Percentiles rank a stretch among this genome's conserved stretches.
phyloP scores from a whole-genome alignment of 148 eudicot genomes.

The Nepenthes gracilis region DNA sequence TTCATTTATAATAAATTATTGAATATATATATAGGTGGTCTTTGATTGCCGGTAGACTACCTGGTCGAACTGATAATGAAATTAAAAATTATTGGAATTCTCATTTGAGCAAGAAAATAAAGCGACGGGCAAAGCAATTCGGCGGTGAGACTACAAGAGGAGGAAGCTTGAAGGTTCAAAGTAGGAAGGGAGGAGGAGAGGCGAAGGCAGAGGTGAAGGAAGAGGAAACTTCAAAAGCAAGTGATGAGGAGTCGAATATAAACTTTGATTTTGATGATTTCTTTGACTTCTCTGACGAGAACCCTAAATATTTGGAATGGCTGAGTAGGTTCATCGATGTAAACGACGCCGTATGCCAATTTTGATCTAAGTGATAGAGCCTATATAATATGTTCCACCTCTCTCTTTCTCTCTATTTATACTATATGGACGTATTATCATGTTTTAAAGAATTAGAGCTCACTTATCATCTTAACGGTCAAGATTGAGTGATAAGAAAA shows the following conservation, averaged over 20 bases:
- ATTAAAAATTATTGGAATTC: not conserved
- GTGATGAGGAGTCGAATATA: not conserved
- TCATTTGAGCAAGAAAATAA: conserved; percentile 30
- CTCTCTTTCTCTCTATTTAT: too few relatives aligned
- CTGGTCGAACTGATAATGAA: too few relatives aligned
- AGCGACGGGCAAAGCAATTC: not conserved
- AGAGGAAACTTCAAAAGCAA: not conserved
- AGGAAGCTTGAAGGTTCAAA: too few relatives aligned
- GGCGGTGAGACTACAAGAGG: too few relatives aligned
- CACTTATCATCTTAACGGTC: too few relatives aligned
- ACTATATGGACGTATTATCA: too few relatives aligned
- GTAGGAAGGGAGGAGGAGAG: not conserved
- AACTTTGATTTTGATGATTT: conserved; percentile 13
- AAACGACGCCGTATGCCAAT: not conserved
- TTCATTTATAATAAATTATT: too few relatives aligned
- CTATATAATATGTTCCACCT: too few relatives aligned
- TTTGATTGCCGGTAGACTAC: conserved; percentile 10
- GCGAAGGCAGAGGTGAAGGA: not conserved
- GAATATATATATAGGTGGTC: conserved; percentile 16
- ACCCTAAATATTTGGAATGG: conserved; percentile 14
- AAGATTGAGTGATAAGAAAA: too few relatives aligned
- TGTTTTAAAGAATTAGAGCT: too few relatives aligned
- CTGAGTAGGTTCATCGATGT: conserved; percentile 13
- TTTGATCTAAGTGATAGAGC: not conserved
- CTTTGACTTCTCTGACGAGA: conserved; percentile 16